These are phyloP conservation scores for Zangia roseola DNA, from an alignment of 768 basidiomycete genomes.

Conservation along the genomic window DNA sequence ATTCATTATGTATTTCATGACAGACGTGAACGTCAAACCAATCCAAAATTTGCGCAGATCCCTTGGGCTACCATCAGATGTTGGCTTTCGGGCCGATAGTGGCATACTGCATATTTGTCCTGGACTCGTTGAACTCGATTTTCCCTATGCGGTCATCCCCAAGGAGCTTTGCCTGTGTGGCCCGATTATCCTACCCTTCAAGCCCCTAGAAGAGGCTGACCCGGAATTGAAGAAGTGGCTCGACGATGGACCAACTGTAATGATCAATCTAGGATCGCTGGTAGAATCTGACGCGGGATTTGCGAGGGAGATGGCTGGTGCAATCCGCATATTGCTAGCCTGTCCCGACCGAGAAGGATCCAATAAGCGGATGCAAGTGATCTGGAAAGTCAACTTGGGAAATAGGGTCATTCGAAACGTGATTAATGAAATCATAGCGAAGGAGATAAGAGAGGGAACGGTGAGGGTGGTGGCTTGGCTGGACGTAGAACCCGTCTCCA, in stretches of 20 bases:
- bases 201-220: constrained; percentile 7
- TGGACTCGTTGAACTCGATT: constrained; percentile 1
- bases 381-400: constrained; percentile 9
- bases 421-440: neutral
- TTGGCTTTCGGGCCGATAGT: neutral
- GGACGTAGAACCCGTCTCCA: constrained; percentile 7
- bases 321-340: constrained; percentile 7
- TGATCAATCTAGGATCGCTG: constrained; percentile 13
- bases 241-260: constrained; percentile 8
- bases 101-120: constrained; percentile 5
- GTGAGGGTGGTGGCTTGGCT: constrained; percentile 12
- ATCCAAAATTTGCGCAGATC: neutral
- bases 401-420: neutral
- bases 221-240: constrained; percentile 4
- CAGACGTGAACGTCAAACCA: neutral
- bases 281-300: neutral
- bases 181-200: constrained; percentile 5
- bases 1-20: neutral
- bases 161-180: constrained; percentile 7
- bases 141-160: constrained; percentile 3
- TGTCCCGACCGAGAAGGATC: neutral
- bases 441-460: constrained; percentile 5
- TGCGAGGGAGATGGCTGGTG: neutral
- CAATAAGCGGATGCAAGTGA: constrained; percentile 3
- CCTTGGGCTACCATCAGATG: neutral